Base-by-base conservation (phyloP, 1,139 yeast species). In the Taphrina flavorubra region DNA sequence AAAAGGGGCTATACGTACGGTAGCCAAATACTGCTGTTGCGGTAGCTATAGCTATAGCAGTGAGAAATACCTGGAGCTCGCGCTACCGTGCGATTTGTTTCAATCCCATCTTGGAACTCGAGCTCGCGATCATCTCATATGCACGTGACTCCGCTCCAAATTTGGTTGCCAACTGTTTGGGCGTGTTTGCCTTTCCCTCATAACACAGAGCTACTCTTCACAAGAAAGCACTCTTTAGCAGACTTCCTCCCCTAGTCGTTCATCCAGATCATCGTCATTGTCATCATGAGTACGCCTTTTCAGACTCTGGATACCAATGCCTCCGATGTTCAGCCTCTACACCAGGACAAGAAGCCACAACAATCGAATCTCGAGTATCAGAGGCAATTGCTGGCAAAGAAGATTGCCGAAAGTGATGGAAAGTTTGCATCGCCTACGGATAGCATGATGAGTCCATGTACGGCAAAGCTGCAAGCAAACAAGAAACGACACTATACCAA, bases 381-480 rank as follows among this genome's bases (percentile, higher is more conserved):
- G 44, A 44, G 67, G 37, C 70, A 68, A 25, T 49, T 69, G 16
- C 40, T 69, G 49, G 55, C 57, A 14, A 51, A 66, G 57, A 70
- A 59, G 55, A 37, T 53, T 18, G 60, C 58, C 42, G 68, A 44
- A n/a, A 56, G 67, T 36, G 59, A 59, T 49, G 67, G 63, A 16
- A 51, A 56, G 53, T 56, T 75, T 70, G 85, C 86, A 8, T 84
- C 87, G 4, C 88, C 88, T 49, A 85, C 88, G 1, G 88, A 85
- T 74, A 81, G 79, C 65, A 74, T 85, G 72, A 77, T 85, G 77
- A 84, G 87, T 18, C 88, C 88, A 44, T 84, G 87, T 73, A 81
- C 87, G 6, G 83, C 83, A 68, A 85, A 84, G 75, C 76, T 85
- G 70, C 83, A 77, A 72, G 83, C 83, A 60, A 85, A 83, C 73